Conservation (phyloP, 306 rosid genomes). For the Prinsepia uniflora region DNA sequence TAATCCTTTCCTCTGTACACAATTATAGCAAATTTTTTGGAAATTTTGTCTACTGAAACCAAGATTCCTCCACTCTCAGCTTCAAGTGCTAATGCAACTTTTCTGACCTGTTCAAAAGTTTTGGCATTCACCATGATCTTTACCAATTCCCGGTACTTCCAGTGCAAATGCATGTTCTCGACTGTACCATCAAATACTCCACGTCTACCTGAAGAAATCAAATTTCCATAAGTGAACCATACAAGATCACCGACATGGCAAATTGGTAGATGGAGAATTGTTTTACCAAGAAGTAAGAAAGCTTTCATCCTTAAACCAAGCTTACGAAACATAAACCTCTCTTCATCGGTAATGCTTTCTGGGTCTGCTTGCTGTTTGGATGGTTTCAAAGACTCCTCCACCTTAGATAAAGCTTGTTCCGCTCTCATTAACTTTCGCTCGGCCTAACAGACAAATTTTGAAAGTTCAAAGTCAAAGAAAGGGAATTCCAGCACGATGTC, state of each 20-base stretch:
- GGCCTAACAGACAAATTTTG: slow-evolving; percentile 48
- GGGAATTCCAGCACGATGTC: slow-evolving; percentile 10
- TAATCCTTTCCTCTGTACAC: slow-evolving; percentile 84
- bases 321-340: slow-evolving; percentile 98
- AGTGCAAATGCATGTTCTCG: slow-evolving; percentile 98
- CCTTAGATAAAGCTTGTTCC: slow-evolving; percentile 71
- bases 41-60: slow-evolving; percentile 86
- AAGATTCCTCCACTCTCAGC: slow-evolving; percentile 96
- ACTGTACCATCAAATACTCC: slow-evolving; percentile 96
- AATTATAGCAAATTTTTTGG: slow-evolving; percentile 72
- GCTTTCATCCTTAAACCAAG: slow-evolving; percentile 97
- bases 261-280: slow-evolving; percentile 18
- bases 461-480: slow-evolving; percentile 29
- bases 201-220: slow-evolving; percentile 74
- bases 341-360: slow-evolving; percentile 87
- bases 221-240: slow-evolving; percentile 25
- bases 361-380: slow-evolving; percentile 64
- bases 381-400: slow-evolving; percentile 68
- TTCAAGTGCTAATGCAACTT: slow-evolving; percentile 83
- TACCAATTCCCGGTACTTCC: slow-evolving; percentile 92
- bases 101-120: slow-evolving; percentile 75
- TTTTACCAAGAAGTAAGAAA: slow-evolving; percentile 88
- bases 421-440: slow-evolving; percentile 72
- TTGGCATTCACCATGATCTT: slow-evolving; percentile 78
- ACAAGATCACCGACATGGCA: background rate